Base-by-base conservation (phyloP, 495 filamentous ascomycete species). In the Lophiostoma macrostomum region DNA sequence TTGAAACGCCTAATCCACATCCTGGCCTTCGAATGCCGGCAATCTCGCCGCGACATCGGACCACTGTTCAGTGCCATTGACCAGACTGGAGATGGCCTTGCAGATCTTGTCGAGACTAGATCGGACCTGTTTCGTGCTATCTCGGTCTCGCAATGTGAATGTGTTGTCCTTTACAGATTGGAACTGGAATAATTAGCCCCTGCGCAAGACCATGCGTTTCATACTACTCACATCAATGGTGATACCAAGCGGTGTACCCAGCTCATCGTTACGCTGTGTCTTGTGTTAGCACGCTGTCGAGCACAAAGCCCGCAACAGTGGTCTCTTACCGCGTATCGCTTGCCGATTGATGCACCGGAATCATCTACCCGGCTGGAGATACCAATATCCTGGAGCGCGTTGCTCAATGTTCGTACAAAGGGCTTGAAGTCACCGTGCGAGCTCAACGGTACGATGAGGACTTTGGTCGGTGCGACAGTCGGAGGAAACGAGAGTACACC, bases 401-500 rank as follows among this genome's bases (percentile, higher is more conserved):
- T 71, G 47, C 72, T 73, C 44, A 88, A 60, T 13, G 65, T 65
- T 32, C 73, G 69, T 32, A 80, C 69, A 24, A 82, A 68, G 24
- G 81, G 79, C 35, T 70, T 72, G 72, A 86, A 86, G 29, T 79
- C 70, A 10, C 69, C 51, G 63, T 86, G 70, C 41, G 67, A 75
- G 27, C 82, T 84, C 16, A 87, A 71, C 2, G 84, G 83, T 24
- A 84, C 83, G 34, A 88, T 73, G 42, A 86, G 74, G 13, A 86
- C 81, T 65, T 87, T 87, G 27, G 80, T 86, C 12, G 84, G 84
- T 18, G 84, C 81, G 29, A 86, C 71, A 5, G 76, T 67, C 1
- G 82, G 80, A 20, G 80, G 82, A 69, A 87, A 81, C 18, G 83
- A 87, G 31, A 87, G 70, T 38, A 87, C 79, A 80, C 80, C 81